Conservation (phyloP, 2,329 filamentous ascomycete genomes). For the Apiospora kogelbergensis region DNA sequence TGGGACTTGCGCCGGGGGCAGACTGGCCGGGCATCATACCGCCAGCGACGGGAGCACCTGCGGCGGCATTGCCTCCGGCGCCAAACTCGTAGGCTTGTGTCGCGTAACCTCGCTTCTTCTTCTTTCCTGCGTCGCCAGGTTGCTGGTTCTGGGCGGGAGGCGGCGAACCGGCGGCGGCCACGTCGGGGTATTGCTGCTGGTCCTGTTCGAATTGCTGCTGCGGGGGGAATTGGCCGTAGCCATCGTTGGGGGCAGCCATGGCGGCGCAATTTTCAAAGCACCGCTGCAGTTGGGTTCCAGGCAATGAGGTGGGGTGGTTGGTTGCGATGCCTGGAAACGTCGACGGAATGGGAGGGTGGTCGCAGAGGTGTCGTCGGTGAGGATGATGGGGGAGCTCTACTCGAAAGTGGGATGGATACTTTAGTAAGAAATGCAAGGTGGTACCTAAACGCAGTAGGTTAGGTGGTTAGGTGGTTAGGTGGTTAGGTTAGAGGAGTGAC, state of each 20-base stretch:
- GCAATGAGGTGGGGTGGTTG: conserved; percentile 2
- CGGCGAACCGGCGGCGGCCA: conserved; percentile 34
- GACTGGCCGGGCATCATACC: conserved; percentile 36
- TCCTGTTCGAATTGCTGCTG: conserved; percentile 40
- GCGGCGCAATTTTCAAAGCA: conserved; percentile 27
- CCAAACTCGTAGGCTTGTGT: conserved; percentile 94
- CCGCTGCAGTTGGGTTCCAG: not conserved
- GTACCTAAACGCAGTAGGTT: not conserved
- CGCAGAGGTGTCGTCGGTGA: conserved; percentile 14
- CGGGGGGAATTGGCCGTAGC: conserved; percentile 51
- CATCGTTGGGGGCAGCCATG: conserved; percentile 59
- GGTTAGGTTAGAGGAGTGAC: not conserved
- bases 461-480: no score
- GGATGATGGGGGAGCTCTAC: conserved; percentile 9
- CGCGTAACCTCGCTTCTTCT: conserved; percentile 95
- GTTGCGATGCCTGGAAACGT: conserved; percentile 9
- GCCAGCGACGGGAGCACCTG: conserved; percentile 40
- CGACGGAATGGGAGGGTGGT: conserved; percentile 9
- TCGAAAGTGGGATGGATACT: conserved; percentile 16
- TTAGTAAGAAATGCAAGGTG: conserved; percentile 7
- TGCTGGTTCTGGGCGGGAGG: conserved; percentile 33
- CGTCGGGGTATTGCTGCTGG: conserved; percentile 33
- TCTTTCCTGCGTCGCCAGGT: conserved; percentile 52
- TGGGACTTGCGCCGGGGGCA: conserved; percentile 32
- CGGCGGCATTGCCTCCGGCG: conserved; percentile 76